Base-by-base conservation (phyloP, 331 rosid genomes). In the Telfairia occidentalis region DNA sequence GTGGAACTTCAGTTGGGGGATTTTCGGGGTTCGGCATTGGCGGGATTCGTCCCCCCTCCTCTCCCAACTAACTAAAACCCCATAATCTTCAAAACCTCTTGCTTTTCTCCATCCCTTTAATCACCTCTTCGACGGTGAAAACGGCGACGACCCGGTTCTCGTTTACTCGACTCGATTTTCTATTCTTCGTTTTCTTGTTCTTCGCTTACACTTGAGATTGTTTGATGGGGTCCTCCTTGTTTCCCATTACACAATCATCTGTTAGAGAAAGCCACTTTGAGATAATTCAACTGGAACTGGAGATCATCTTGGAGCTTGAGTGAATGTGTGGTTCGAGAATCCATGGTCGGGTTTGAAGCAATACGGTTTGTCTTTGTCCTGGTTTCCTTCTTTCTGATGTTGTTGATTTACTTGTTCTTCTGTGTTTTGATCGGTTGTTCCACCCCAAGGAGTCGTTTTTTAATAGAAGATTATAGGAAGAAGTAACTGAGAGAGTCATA, bases 41-140 rank as follows among this genome's bases (percentile, higher is more conserved):
- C 70, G 70, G 70, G 46, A 34, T 34, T 66, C 50, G 52, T 40
- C 73, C 34, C 73, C 73, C 38, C 73, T 48, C 19, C 53, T 48
- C 71, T 26, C 15, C 48, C 48, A 64, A 35, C 71, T n/a, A 64
- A 37, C 71, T 37, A 64, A 64, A 64, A 9, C 49, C 49, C 71
- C 49, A 21, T 38, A 35, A 61, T n/a, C 10, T n/a, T 9, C 58
- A 52, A 52, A 61, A 18, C 40, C 65, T 58, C 65, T 46, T 13
- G 7, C 52, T 46, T 15, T 12, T 13, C 52, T 3, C 65, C 11
- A 26, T 5, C 5, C 10, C 38, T 58, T 26, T 2, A 58, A 59
- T 48, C 54, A 1, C 21, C 52, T 13, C 52, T 52, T 7, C 8
- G 26, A 52, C 19, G 28, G 9, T 9, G 48, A 34, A 64, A 64